A percentile compares a stretch with the other conserved stretches of the same genome.
These are phyloP conservation scores for Chlorella sp. DNA, from an alignment of 139 green algal species.

Conservation along the genomic window DNA sequence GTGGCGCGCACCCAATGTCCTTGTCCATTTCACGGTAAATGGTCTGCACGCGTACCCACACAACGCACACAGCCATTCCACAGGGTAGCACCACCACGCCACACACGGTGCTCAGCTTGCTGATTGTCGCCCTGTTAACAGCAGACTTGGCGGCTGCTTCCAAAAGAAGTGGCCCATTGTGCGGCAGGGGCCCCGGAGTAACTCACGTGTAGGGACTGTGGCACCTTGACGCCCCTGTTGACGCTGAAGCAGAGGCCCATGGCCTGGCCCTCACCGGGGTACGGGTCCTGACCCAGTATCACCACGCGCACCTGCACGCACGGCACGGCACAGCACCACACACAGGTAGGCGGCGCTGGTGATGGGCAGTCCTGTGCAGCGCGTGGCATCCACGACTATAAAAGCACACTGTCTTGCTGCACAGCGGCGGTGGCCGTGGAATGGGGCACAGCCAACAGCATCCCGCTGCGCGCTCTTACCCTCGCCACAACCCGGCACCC, in stretches of 20 bases:
- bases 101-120: too few relatives aligned
- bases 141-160: too few relatives aligned
- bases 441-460: background rate
- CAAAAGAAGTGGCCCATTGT: too few relatives aligned
- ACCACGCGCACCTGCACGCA: slow-evolving; percentile 59
- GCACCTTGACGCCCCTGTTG: slow-evolving; percentile 46
- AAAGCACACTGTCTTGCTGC: too few relatives aligned
- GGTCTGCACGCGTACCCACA: slow-evolving; percentile 39
- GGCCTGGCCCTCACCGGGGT: slow-evolving; percentile 87
- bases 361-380: too few relatives aligned
- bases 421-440: too few relatives aligned
- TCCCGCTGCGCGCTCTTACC: background rate
- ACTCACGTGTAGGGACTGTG: background rate
- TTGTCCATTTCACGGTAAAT: slow-evolving; percentile 59
- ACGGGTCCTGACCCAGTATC: slow-evolving; percentile 91
- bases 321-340: background rate
- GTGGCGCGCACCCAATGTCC: slow-evolving; percentile 26
- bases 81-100: too few relatives aligned
- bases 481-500: slow-evolving; percentile 37
- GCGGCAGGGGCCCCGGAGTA: background rate
- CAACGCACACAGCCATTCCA: background rate
- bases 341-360: too few relatives aligned
- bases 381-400: too few relatives aligned
- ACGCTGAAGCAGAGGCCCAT: slow-evolving; percentile 95
- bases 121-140: too few relatives aligned